Evolutionary conservation across 2,329 filamentous ascomycete genomes (phyloP).

Genomic region (Penicillium sp.): DNA sequence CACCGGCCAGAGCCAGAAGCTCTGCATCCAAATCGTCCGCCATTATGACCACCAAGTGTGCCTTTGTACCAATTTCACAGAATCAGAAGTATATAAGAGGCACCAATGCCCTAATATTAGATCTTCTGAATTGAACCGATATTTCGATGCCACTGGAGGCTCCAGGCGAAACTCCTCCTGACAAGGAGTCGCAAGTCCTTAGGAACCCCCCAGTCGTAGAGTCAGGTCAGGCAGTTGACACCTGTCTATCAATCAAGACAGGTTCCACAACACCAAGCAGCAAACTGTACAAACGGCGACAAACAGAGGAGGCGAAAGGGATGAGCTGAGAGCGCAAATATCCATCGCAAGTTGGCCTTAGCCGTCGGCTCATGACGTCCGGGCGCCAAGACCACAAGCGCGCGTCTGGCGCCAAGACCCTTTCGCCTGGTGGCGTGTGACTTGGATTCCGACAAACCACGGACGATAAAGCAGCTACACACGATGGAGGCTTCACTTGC

Average conservation of each 20-base stretch:
- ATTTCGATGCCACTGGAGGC: not conserved
- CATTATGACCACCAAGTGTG: constrained; percentile 58
- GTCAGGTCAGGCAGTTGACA: constrained; percentile 6
- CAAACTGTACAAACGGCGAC: constrained; percentile 19
- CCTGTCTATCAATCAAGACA: constrained; percentile 3
- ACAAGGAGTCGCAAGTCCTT: constrained; percentile 27
- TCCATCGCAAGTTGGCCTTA: constrained; percentile 29
- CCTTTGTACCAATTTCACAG: not conserved
- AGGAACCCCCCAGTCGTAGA: constrained; percentile 15
- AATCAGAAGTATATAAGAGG: not conserved
- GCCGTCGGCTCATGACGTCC: constrained; percentile 38
- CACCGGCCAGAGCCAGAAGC: constrained; percentile 86
- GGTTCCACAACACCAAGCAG: not conserved
- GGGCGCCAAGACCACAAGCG: constrained; percentile 38
- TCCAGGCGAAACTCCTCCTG: constrained; percentile 17
- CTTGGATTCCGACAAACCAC: not conserved
- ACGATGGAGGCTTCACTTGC: constrained; percentile 33
- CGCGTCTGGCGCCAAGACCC: constrained; percentile 33
- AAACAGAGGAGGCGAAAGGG: constrained; percentile 15
- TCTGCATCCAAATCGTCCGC: constrained; percentile 85
- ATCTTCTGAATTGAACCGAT: not conserved
- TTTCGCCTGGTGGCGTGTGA: constrained; percentile 6
- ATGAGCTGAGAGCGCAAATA: constrained; percentile 26
- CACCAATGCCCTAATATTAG: not conserved
- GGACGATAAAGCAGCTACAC: not conserved